A percentile compares a stretch with the other conserved stretches of the same genome.
These are phyloP conservation scores for Neofusicoccum umdonicola DNA, from an alignment of 2,329 filamentous ascomycete species.

Conservation along the genomic window DNA sequence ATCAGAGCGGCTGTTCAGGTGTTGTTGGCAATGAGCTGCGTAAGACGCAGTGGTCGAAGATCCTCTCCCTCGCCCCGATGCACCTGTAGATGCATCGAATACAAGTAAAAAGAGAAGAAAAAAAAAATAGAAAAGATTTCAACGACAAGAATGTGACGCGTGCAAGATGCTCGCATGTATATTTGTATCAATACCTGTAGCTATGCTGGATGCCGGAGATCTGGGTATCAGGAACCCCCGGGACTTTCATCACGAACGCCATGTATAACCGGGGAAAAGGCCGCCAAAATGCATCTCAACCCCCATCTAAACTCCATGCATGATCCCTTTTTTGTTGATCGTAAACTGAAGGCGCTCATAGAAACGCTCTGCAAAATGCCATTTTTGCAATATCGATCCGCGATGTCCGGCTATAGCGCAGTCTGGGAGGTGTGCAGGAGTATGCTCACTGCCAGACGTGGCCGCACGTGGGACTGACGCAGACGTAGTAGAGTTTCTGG, in stretches of 20 bases:
- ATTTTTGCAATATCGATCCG: neutral
- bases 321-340: neutral
- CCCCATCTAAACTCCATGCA: constrained; percentile 1
- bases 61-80: constrained; percentile 88
- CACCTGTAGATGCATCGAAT: constrained; percentile 55
- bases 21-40: constrained; percentile 87
- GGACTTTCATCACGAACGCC: constrained; percentile 13
- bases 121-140: neutral
- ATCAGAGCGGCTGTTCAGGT: constrained; percentile 46
- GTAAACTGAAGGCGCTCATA: neutral
- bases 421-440: neutral
- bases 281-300: neutral
- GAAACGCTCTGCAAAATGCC: neutral
- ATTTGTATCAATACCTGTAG: constrained; percentile 5
- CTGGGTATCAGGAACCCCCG: constrained; percentile 13
- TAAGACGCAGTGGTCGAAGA: constrained; percentile 97
- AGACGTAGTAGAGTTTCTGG: constrained; percentile 64
- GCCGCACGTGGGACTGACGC: constrained; percentile 88
- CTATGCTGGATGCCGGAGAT: constrained; percentile 7
- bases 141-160: neutral
- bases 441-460: constrained; percentile 66
- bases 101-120: constrained; percentile 12
- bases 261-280: neutral
- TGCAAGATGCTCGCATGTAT: neutral
- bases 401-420: neutral